Base-by-base conservation (phyloP, 2,329 filamentous ascomycete genomes). In the Xylariaceae sp. region DNA sequence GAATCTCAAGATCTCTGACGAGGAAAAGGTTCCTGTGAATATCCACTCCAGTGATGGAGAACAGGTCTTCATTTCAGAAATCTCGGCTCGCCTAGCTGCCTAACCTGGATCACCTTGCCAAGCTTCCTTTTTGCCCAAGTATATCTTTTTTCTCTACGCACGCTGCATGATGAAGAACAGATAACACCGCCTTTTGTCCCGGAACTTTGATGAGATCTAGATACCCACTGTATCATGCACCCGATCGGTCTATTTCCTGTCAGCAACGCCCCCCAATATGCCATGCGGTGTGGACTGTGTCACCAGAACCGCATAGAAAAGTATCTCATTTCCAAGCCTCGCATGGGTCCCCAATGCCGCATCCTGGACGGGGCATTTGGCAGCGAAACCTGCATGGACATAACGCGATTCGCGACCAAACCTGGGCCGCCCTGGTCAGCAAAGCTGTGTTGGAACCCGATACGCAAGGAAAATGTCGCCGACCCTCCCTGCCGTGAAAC, bases 401-500 rank as follows among this genome's bases (percentile, higher is more conserved):
- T 41, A 51, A 19, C 26, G 32, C 47, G 26, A 50, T 19, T 53
- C 41, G 31, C 41, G 29, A 39, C 12, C 12, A 32, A 53, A 6
- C 19, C 41, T 37, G 31, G 41, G 32, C 34, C 49, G 37, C 40
- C 30, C 29, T 31, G 12, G 32, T 37, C n/a, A 48, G 34, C 46
- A 9, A 19, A 19, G 40, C 34, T 12, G 40, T 44, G 31, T 27
- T 46, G 34, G 43, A 55, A 51, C 47, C 37, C 40, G 51, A 31
- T 19, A 40, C 29, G 52, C 29, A 46, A 44, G 32, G 9, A 27
- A 29, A 50, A 29, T 26, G 39, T 43, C 43, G 42, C 51, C 46
- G 8, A 55, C 32, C 31, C 19, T 19, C 19, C 51, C 48, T 60
- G 56, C n/a, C 43, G 51, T 59, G 54, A 44, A 55, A 59, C 58